Conservation (phyloP, 2,329 filamentous ascomycete genomes). For the Didymellaceae sp. region DNA sequence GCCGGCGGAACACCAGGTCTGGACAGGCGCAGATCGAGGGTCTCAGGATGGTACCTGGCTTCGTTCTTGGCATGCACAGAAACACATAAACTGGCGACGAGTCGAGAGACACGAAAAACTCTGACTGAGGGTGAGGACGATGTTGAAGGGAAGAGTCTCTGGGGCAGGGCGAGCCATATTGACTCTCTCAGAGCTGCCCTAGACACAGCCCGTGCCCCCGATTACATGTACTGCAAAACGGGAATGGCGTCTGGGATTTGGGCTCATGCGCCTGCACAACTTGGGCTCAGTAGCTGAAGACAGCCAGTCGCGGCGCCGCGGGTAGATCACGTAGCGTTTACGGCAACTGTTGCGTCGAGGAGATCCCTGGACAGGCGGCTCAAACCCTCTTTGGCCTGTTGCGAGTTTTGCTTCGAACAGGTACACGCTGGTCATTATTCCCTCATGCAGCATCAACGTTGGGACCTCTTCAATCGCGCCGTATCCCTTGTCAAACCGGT, state of each 20-base stretch:
- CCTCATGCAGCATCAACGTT: conserved; percentile 1
- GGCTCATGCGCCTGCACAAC: conserved; percentile 2
- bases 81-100: not conserved
- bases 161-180: conserved; percentile 9
- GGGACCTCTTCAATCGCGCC: not conserved
- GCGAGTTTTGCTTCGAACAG: conserved; percentile 1
- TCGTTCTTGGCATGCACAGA: not conserved
- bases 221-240: conserved; percentile 10
- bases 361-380: conserved; percentile 3
- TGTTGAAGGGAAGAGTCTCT: conserved; percentile 1
- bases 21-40: conserved; percentile 2
- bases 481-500: conserved; percentile 6
- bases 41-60: not conserved
- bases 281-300: not conserved
- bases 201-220: conserved; percentile 14
- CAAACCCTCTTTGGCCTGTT: conserved; percentile 1
- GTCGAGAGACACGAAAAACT: not conserved
- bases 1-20: conserved; percentile 21
- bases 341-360: not conserved
- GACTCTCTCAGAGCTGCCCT: conserved; percentile 9
- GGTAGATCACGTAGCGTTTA: not conserved
- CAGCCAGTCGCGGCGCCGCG: conserved; percentile 5
- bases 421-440: conserved; percentile 5
- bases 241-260: conserved; percentile 12
- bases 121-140: not conserved